These are phyloP conservation scores for Sabuloglossum arenarium DNA, from an alignment of 495 filamentous ascomycete species.

Conservation along the genomic window DNA sequence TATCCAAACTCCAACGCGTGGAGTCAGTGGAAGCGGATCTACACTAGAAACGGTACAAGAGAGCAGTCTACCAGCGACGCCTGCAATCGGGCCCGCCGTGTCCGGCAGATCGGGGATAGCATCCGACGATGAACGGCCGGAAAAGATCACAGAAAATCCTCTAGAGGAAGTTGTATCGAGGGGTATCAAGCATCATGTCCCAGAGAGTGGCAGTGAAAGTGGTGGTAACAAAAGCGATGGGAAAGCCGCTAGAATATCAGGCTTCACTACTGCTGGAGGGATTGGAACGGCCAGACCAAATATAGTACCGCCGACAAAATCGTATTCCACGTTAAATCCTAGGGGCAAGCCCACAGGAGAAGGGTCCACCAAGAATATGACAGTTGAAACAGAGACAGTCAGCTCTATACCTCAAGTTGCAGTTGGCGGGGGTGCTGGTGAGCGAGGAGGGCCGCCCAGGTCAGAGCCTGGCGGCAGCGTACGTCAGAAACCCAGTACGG, in stretches of 20 bases:
- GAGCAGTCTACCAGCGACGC: conserved; percentile 60
- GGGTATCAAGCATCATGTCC: conserved; percentile 14
- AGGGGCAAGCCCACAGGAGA: conserved; percentile 41
- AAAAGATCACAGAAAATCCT: conserved; percentile 18
- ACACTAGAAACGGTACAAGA: conserved; percentile 86
- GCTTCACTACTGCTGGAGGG: neutral
- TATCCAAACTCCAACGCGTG: conserved; percentile 44
- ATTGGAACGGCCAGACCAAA: conserved; percentile 14
- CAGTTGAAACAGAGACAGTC: conserved; percentile 93
- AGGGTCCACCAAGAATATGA: conserved; percentile 76
- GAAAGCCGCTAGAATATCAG: conserved; percentile 10
- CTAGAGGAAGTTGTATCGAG: conserved; percentile 14
- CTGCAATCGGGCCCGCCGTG: conserved; percentile 24
- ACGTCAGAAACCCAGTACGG: conserved; percentile 67
- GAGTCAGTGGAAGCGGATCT: conserved; percentile 40
- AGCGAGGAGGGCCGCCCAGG: conserved; percentile 31
- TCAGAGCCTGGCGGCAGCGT: conserved; percentile 47
- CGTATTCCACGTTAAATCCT: conserved; percentile 17
- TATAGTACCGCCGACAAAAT: conserved; percentile 13
- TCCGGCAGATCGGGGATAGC: conserved; percentile 22
- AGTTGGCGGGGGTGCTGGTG: conserved; percentile 42
- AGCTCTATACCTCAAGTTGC: conserved; percentile 80
- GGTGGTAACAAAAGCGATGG: conserved; percentile 23
- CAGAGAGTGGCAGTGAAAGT: conserved; percentile 42
- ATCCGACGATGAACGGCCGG: conserved; percentile 25